These are phyloP conservation scores for Coniosporium apollinis DNA, from an alignment of 495 filamentous ascomycete species.

Conservation along the genomic window DNA sequence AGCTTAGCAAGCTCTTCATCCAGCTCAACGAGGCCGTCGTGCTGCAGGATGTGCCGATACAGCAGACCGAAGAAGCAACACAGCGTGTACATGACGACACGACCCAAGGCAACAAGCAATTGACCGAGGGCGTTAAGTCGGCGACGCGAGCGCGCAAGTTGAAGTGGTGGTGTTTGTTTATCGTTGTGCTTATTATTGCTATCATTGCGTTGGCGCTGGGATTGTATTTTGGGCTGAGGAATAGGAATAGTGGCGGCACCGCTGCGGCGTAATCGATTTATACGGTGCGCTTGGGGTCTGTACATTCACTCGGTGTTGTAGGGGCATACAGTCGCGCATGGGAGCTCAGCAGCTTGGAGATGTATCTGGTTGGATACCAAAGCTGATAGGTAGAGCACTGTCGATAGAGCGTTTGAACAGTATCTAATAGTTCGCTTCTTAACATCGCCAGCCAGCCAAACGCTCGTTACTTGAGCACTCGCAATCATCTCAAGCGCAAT, in stretches of 20 bases:
- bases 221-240: constrained; percentile 23
- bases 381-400: too few species aligned
- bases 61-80: constrained; percentile 36
- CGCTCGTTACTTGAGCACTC: too few species aligned
- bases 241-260: constrained; percentile 1
- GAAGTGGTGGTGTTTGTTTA: constrained; percentile 54
- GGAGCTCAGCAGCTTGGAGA: too few species aligned
- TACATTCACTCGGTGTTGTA: too few species aligned
- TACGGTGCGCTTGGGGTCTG: too few species aligned
- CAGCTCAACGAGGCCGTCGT: constrained; percentile 49
- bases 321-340: too few species aligned
- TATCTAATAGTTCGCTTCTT: too few species aligned
- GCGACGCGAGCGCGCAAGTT: constrained; percentile 41
- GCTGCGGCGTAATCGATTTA: too few species aligned
- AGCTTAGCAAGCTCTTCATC: constrained; percentile 48
- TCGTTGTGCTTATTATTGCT: constrained; percentile 32
- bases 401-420: too few species aligned
- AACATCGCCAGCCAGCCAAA: too few species aligned
- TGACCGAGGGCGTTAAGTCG: constrained; percentile 41
- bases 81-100: constrained; percentile 39
- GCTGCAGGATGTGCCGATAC: constrained; percentile 40
- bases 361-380: too few species aligned
- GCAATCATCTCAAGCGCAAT: too few species aligned
- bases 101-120: constrained; percentile 39
- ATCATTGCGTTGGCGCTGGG: constrained; percentile 27